Evolutionary conservation across 192 early-diverging fungal genomes (phyloP), one percentile per base, ranked within the genome.

Genomic region (Podila verticillata): DNA sequence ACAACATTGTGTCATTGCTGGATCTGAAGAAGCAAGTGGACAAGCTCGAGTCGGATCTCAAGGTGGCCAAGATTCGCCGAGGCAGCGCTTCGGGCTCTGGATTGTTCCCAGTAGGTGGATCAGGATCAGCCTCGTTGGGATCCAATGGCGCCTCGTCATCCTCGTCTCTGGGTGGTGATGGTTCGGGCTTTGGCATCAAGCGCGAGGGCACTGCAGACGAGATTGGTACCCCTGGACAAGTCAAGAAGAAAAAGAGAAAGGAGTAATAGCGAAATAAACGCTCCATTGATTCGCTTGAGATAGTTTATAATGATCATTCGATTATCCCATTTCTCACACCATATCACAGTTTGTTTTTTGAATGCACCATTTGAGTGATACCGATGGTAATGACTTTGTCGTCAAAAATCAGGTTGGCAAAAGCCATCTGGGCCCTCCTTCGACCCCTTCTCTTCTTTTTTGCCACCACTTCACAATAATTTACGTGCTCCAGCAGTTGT

Each of bases 1-100:
- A 86, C 51, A 92, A 91, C 13, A 91, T 96, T 62, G 81, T 94
- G 48, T 88, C 82, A 28, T 73, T 97, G 70, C 78, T 96, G 60
- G 97, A 98, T 68, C 81, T 94, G 59, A 96, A 95, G 75, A 93
- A 93, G 68, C 84, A 87, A 8, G 91, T 89, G 1, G 96, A 98
- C 74, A 95, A 93, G 83, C 72, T 89, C 8, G 94, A 97, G 68
- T 80, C 87, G 7, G 96, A 97, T 49, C 80, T 92, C 12, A 88
- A 90, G 59, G 82, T 87, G 19, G 70, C 64, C 59, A 80, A 80
- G 66, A 72, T 72, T 31, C 58, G 77, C 20, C 28, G 77, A 12
- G 77, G 77, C 57, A 80, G 77, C 9, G 22, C 66, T 74, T 73
- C 80, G 65, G 28, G 84, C 66, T 2, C 79, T 65, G 56, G 83